Percentiles rank a stretch among this genome's conserved stretches.
Evolutionary conservation across 2,329 filamentous ascomycete species (phyloP).

Genomic region (Monilinia vaccinii-corymbosi): DNA sequence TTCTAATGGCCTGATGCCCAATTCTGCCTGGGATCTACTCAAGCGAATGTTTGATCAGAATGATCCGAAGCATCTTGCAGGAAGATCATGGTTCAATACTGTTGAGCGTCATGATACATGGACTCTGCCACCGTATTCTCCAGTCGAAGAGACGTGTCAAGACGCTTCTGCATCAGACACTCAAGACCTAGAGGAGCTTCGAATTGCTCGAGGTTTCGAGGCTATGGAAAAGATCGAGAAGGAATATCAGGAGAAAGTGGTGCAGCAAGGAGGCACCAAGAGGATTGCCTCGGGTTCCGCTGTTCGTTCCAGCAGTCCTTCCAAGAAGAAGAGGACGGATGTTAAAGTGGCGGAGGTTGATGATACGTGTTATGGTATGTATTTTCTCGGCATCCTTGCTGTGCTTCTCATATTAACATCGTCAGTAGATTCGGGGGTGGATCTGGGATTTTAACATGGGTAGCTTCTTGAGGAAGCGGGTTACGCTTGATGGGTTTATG

Average conservation of each 20-base stretch:
- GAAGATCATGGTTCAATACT: background rate
- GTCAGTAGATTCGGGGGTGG: background rate
- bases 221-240: background rate
- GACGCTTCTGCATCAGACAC: too few relatives aligned
- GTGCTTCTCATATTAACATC: background rate
- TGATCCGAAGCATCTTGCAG: background rate
- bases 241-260: background rate
- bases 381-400: background rate
- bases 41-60: slow-evolving; percentile 8
- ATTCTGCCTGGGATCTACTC: background rate
- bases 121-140: too few relatives aligned
- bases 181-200: too few relatives aligned
- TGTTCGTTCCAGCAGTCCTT: background rate
- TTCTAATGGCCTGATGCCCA: background rate
- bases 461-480: too few relatives aligned
- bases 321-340: background rate
- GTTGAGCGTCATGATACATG: background rate
- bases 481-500: too few relatives aligned
- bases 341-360: background rate
- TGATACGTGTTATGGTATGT: background rate
- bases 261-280: background rate
- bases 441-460: background rate
- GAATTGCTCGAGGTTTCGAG: too few relatives aligned
- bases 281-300: background rate
- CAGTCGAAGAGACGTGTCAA: background rate